A percentile compares a stretch with the other conserved stretches of the same genome.
These are phyloP conservation scores for Entomortierella chlamydospora DNA, from an alignment of 192 early-diverging fungal species.

Conservation along the genomic window DNA sequence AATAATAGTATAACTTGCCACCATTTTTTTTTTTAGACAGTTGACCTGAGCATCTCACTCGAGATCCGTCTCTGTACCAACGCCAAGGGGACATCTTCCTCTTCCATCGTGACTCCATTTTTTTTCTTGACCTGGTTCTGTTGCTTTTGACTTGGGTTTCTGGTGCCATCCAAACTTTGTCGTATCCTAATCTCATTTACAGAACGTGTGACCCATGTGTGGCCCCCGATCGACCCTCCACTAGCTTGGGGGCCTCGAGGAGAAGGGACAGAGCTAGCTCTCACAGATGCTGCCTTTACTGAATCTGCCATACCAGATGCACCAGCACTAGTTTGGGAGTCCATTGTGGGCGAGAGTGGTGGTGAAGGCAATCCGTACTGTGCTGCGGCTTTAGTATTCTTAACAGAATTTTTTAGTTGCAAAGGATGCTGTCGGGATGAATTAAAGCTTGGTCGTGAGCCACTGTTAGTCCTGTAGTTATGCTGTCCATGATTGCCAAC, in stretches of 20 bases:
- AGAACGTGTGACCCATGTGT: background rate
- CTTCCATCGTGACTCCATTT: constrained; percentile 6
- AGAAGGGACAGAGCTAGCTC: background rate
- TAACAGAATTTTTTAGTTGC: background rate
- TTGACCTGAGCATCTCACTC: constrained; percentile 17
- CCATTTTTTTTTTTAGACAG: background rate
- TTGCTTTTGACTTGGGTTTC: background rate
- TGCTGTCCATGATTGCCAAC: constrained; percentile 15
- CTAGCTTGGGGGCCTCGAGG: background rate
- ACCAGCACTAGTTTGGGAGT: background rate
- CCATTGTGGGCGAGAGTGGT: constrained; percentile 9
- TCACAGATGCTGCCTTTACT: background rate
- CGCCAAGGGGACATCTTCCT: constrained; percentile 47
- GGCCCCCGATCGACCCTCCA: background rate
- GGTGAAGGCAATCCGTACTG: constrained; percentile 16
- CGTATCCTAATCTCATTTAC: background rate
- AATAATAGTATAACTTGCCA: too few species aligned
- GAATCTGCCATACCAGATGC: background rate
- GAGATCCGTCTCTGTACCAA: constrained; percentile 28
- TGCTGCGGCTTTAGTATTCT: background rate
- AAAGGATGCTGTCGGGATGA: background rate
- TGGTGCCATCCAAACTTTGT: constrained; percentile 14
- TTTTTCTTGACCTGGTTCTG: background rate
- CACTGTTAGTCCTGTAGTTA: background rate
- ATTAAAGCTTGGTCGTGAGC: background rate